A percentile compares a stretch with the other conserved stretches of the same genome.
Conservation (phyloP, 495 filamentous ascomycete genomes). For the Cercophora sp. region DNA sequence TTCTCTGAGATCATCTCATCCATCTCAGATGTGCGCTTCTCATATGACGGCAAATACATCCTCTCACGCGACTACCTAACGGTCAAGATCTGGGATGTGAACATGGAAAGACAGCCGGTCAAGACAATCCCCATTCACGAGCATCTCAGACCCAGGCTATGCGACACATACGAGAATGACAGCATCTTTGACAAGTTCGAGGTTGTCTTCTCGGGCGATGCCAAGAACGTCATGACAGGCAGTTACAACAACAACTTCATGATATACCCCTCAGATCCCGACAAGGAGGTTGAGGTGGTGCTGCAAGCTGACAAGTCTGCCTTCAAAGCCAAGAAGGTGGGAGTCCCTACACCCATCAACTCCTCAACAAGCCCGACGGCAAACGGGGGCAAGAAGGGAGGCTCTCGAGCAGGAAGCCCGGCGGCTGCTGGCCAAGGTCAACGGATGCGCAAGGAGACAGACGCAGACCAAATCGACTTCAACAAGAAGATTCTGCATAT, state of each 20-base stretch:
- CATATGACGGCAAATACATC: slow-evolving; percentile 92
- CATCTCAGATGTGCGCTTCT: slow-evolving; percentile 97
- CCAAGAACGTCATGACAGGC: slow-evolving; percentile 98
- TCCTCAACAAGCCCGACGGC: slow-evolving; percentile 65
- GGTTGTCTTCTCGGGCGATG: slow-evolving; percentile 96
- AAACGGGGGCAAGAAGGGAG: slow-evolving; percentile 73
- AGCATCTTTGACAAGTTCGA: slow-evolving; percentile 99
- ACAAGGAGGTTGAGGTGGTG: slow-evolving; percentile 95
- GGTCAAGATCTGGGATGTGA: slow-evolving; percentile 99
- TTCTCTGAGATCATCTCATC: slow-evolving; percentile 99
- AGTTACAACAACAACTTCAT: slow-evolving; percentile 99
- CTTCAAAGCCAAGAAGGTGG: slow-evolving; percentile 99
- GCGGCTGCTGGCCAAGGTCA: slow-evolving; percentile 79
- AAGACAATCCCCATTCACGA: slow-evolving; percentile 99
- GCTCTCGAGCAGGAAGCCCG: slow-evolving; percentile 83
- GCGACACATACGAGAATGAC: slow-evolving; percentile 98
- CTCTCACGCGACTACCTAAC: slow-evolving; percentile 96
- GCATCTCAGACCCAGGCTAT: slow-evolving; percentile 87
- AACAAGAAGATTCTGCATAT: slow-evolving; percentile 99
- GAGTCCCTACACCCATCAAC: slow-evolving; percentile 95
- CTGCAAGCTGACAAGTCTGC: slow-evolving; percentile 97
- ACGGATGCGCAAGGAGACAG: slow-evolving; percentile 97
- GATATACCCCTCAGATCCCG: slow-evolving; percentile 96
- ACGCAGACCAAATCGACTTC: slow-evolving; percentile 99
- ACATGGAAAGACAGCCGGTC: slow-evolving; percentile 93